These are phyloP conservation scores for Cladosporium cucumerinum DNA, from an alignment of 2,329 filamentous ascomycete genomes.

Conservation along the genomic window DNA sequence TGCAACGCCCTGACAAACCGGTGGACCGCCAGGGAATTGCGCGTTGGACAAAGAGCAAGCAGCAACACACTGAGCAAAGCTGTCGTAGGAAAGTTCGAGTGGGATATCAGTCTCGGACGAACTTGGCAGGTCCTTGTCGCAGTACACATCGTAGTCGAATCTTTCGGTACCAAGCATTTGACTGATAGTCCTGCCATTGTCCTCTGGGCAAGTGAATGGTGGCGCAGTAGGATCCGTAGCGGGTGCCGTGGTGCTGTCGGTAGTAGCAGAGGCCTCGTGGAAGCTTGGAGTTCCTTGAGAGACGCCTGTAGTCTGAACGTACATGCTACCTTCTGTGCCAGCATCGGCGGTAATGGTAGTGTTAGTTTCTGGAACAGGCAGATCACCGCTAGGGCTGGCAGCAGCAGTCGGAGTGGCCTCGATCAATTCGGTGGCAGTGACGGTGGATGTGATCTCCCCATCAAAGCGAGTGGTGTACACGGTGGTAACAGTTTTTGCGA, in stretches of 20 bases:
- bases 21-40: conserved; percentile 23
- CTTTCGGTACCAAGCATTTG: conserved; percentile 32
- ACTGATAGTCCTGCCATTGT: conserved; percentile 31
- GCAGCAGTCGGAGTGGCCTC: neutral
- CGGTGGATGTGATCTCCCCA: conserved; percentile 20
- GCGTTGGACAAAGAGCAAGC: conserved; percentile 34
- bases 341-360: neutral
- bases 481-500: conserved; percentile 24
- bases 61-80: conserved; percentile 32
- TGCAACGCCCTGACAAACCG: conserved; percentile 33
- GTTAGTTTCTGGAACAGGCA: neutral
- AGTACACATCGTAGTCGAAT: conserved; percentile 35
- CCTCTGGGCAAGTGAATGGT: conserved; percentile 32
- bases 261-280: conserved; percentile 18
- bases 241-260: neutral
- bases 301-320: conserved; percentile 8
- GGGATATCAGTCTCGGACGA: conserved; percentile 24
- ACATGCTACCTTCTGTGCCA: conserved; percentile 11
- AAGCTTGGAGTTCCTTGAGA: conserved; percentile 11
- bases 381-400: neutral
- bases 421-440: conserved; percentile 11
- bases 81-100: conserved; percentile 28
- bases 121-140: conserved; percentile 30
- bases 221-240: conserved; percentile 25
- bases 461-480: conserved; percentile 21